Percentiles rank a stretch among this genome's conserved stretches.
Evolutionary conservation across 1,284 basidiomycete species (phyloP).

Genomic region (Taiwanofungus camphoratus): DNA sequence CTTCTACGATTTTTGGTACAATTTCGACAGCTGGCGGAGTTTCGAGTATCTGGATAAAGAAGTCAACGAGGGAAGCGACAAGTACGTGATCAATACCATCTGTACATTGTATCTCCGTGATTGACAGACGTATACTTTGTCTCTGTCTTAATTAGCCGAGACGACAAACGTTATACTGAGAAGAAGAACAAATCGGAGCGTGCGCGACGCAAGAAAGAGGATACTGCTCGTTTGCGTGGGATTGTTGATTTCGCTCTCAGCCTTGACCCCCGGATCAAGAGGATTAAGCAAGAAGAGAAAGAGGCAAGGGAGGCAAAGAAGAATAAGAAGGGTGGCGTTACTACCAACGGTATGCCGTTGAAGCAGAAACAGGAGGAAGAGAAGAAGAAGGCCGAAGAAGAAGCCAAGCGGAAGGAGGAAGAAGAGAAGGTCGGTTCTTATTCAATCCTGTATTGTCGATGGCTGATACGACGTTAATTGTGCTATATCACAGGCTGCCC

Average conservation of each 20-base stretch:
- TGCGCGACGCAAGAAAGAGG: conserved; percentile 95
- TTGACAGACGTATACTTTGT: conserved; percentile 8
- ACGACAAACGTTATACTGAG: conserved; percentile 98
- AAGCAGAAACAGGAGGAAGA: conserved; percentile 71
- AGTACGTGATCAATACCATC: conserved; percentile 40
- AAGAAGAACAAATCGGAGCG: conserved; percentile 99
- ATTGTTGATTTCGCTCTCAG: conserved; percentile 87
- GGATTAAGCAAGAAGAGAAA: conserved; percentile 96
- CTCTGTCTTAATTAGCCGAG: conserved; percentile 71
- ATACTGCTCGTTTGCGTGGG: conserved; percentile 84
- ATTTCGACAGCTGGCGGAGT: conserved; percentile 97
- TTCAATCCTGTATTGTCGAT: conserved; percentile 4
- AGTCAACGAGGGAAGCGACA: conserved; percentile 95
- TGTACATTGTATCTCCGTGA: not conserved
- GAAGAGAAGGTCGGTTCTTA: conserved; percentile 51
- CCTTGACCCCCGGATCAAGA: conserved; percentile 93
- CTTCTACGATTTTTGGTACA: conserved; percentile 99
- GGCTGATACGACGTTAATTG: conserved; percentile 1
- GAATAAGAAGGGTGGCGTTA: conserved; percentile 44
- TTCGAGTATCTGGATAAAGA: conserved; percentile 99
- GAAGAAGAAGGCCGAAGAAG: conserved; percentile 69
- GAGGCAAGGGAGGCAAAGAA: conserved; percentile 93
- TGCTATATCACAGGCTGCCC: conserved; percentile 41
- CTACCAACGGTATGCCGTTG: conserved; percentile 44
- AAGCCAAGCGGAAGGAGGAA: conserved; percentile 55